Evolutionary conservation across 1,139 yeast species (phyloP).

Genomic region (Yamadazyma pseudoaaseri): DNA sequence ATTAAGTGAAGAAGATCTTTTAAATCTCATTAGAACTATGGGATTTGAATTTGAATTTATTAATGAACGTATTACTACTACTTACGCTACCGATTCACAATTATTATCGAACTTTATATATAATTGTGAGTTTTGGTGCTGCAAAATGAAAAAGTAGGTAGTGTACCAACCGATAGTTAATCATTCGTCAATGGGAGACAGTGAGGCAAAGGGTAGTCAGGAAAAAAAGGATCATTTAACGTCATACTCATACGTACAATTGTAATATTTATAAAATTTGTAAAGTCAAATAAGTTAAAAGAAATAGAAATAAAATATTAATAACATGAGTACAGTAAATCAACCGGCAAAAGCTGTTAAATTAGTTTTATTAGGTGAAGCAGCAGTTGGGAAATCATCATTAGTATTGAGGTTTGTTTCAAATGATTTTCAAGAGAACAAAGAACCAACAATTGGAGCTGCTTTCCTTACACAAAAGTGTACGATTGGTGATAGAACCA

Average conservation of each 20-base stretch:
- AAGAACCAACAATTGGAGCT: constrained; percentile 97
- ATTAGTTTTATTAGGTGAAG: constrained; percentile 89
- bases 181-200: constrained; percentile 1
- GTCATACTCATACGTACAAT: no score
- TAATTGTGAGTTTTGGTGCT: constrained; percentile 68
- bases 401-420: constrained; percentile 90
- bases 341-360: constrained; percentile 71
- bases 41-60: constrained; percentile 52
- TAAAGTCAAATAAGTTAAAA: no score
- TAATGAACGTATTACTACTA: constrained; percentile 33
- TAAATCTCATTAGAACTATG: constrained; percentile 43
- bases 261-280: no score
- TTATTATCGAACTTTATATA: constrained; percentile 60
- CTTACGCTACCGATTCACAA: constrained; percentile 55
- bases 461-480: constrained; percentile 96
- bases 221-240: constrained; percentile 4
- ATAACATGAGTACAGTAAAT: constrained; percentile 14
- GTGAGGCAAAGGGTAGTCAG: constrained; percentile 3
- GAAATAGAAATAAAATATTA: neutral
- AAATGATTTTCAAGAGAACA: constrained; percentile 95
- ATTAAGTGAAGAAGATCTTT: constrained; percentile 58
- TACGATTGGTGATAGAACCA: constrained; percentile 83
- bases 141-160: neutral
- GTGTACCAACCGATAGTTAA: constrained; percentile 1
- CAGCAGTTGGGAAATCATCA: constrained; percentile 97